Evolutionary conservation across 2,329 filamentous ascomycete genomes (phyloP).

Genomic region (Blumeria hordei): DNA sequence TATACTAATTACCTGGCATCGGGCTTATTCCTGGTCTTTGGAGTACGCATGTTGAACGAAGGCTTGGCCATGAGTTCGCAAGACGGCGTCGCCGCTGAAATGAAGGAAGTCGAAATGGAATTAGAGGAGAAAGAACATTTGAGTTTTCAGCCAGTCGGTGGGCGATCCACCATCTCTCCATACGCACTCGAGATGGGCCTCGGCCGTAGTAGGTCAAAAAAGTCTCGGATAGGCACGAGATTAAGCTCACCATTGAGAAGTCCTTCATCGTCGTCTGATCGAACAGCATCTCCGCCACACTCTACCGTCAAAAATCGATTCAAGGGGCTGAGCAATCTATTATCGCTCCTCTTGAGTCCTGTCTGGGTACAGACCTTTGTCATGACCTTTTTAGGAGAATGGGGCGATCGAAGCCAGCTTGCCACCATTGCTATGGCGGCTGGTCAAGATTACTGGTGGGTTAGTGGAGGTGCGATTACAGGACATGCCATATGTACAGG

Average conservation of each 20-base stretch:
- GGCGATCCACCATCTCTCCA: slow-evolving; percentile 44
- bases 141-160: slow-evolving; percentile 38
- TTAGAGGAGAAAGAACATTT: slow-evolving; percentile 77
- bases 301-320: slow-evolving; percentile 21
- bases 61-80: slow-evolving; percentile 72
- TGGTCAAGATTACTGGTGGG: slow-evolving; percentile 97
- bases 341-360: slow-evolving; percentile 70
- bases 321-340: slow-evolving; percentile 61
- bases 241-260: slow-evolving; percentile 63
- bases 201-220: slow-evolving; percentile 33
- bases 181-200: slow-evolving; percentile 65
- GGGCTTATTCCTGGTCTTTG: slow-evolving; percentile 71
- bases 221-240: slow-evolving; percentile 48
- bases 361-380: slow-evolving; percentile 98
- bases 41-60: slow-evolving; percentile 60
- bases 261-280: slow-evolving; percentile 49
- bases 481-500: slow-evolving; percentile 82
- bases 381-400: slow-evolving; percentile 97
- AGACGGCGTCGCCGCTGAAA: slow-evolving; percentile 84
- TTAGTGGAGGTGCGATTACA: slow-evolving; percentile 64
- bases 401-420: slow-evolving; percentile 94
- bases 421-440: slow-evolving; percentile 98
- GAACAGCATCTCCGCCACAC: slow-evolving; percentile 18
- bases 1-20: slow-evolving; percentile 75
- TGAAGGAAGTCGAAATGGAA: slow-evolving; percentile 90